These are phyloP conservation scores for Penicillium arizonense DNA, from an alignment of 495 filamentous ascomycete genomes.

Conservation along the genomic window DNA sequence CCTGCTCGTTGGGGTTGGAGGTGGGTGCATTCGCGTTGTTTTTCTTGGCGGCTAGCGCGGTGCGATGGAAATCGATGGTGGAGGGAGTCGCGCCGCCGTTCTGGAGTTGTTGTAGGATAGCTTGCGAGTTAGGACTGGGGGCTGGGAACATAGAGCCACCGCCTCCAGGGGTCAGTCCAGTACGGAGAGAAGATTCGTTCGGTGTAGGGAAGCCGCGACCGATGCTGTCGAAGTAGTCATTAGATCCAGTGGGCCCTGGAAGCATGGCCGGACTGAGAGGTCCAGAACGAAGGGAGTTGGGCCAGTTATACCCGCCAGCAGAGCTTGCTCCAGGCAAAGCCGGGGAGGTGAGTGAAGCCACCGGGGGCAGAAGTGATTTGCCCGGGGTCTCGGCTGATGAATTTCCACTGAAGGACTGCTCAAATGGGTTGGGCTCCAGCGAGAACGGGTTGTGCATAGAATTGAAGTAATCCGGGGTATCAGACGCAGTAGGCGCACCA, in stretches of 20 bases:
- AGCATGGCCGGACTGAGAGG: constrained; percentile 98
- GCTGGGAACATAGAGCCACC: constrained; percentile 97
- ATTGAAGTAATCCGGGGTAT: constrained; percentile 79
- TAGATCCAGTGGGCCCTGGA: constrained; percentile 73
- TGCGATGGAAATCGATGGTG: constrained; percentile 92
- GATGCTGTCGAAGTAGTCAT: constrained; percentile 79
- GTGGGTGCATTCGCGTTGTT: constrained; percentile 48
- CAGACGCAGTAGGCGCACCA: constrained; percentile 48
- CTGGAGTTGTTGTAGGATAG: constrained; percentile 73
- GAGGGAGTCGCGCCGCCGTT: constrained; percentile 82
- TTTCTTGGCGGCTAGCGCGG: constrained; percentile 80
- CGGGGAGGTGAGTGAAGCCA: constrained; percentile 89
- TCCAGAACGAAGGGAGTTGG: constrained; percentile 82
- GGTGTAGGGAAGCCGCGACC: constrained; percentile 90
- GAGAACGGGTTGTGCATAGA: constrained; percentile 62
- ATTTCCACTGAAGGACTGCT: constrained; percentile 76
- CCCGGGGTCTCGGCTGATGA: constrained; percentile 75
- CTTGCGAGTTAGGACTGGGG: constrained; percentile 82
- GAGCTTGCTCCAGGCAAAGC: constrained; percentile 70
- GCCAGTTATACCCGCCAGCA: constrained; percentile 71
- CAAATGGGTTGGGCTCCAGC: constrained; percentile 93
- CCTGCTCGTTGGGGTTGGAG: constrained; percentile 49
- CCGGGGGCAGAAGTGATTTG: constrained; percentile 84
- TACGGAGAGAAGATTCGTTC: constrained; percentile 92
- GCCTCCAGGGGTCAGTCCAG: constrained; percentile 90